phyloP scores from a whole-genome alignment of 2,329 filamentous ascomycete species.

The Scytalidium lignicola region DNA sequence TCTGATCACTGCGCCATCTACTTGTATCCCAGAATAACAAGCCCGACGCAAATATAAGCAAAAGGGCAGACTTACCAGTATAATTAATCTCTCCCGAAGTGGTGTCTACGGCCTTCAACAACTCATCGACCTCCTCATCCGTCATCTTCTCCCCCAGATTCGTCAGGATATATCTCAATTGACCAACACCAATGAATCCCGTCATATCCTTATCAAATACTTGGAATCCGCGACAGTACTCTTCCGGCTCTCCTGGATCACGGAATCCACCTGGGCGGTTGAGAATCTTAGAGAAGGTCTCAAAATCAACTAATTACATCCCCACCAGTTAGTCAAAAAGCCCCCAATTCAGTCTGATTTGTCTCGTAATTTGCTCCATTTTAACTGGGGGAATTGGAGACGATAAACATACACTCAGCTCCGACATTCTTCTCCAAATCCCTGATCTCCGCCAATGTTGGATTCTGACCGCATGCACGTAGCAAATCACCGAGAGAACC shows the following conservation, averaged over 20 bases:
- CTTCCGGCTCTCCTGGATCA: constrained; percentile 93
- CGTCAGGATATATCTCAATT: constrained; percentile 96
- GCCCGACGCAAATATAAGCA: neutral
- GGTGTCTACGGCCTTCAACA: constrained; percentile 96
- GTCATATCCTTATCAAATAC: constrained; percentile 99
- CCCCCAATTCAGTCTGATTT: neutral
- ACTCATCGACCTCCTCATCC: constrained; percentile 96
- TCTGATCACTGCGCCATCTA: too few relatives aligned
- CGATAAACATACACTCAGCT: constrained; percentile 71
- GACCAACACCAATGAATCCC: constrained; percentile 94
- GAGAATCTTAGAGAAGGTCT: constrained; percentile 92
- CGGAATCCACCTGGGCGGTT: constrained; percentile 98
- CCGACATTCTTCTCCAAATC: constrained; percentile 90
- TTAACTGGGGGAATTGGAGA: neutral
- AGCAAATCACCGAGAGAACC: constrained; percentile 89
- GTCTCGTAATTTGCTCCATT: too few relatives aligned
- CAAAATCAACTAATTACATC: constrained; percentile 77
- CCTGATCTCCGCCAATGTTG: constrained; percentile 85
- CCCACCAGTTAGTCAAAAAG: neutral
- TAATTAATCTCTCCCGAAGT: constrained; percentile 97
- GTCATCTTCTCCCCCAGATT: constrained; percentile 99
- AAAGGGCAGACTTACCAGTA: constrained; percentile 59
- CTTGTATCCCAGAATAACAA: neutral
- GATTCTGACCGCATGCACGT: constrained; percentile 96
- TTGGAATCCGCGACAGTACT: constrained; percentile 98